phyloP scores from a whole-genome alignment of 768 basidiomycete species.

The Phaffia australis region DNA sequence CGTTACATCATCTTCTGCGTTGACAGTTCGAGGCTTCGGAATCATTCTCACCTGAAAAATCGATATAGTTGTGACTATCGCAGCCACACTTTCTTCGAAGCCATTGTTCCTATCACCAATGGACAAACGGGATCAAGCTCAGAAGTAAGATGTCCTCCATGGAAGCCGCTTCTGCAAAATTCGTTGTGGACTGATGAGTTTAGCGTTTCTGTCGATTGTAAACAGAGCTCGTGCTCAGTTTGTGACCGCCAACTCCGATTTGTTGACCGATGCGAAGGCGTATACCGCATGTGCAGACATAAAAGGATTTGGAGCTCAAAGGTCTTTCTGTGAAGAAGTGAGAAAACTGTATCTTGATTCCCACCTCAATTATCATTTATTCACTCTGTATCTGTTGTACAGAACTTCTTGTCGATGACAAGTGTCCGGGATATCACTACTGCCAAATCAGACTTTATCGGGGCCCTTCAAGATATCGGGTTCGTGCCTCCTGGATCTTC shows the following conservation, averaged over 20 bases:
- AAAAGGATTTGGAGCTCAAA: conserved; percentile 47
- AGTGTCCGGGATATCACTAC: conserved; percentile 67
- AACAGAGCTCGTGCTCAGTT: conserved; percentile 63
- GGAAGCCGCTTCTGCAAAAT: too few species aligned
- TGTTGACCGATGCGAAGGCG: conserved; percentile 69
- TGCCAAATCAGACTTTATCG: conserved; percentile 65
- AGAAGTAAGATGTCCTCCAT: conserved; percentile 43
- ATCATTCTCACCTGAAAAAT: too few species aligned
- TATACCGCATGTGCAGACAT: conserved; percentile 51
- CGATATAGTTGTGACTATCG: conserved; percentile 64
- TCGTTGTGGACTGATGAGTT: too few species aligned
- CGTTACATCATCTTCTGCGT: conserved; percentile 3
- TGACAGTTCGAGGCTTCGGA: too few species aligned
- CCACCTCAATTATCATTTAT: too few species aligned
- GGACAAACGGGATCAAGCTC: conserved; percentile 72
- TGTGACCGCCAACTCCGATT: conserved; percentile 61
- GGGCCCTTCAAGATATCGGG: conserved; percentile 58
- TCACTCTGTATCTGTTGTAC: not conserved
- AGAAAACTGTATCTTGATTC: too few species aligned
- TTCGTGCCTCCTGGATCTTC: conserved; percentile 45
- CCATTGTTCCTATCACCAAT: conserved; percentile 71
- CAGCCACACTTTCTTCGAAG: conserved; percentile 73
- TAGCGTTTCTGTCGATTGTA: not conserved
- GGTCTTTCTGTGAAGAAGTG: conserved; percentile 52
- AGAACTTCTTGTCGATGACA: conserved; percentile 73